Percentiles rank a stretch among this genome's conserved stretches.
phyloP scores from a whole-genome alignment of 148 eudicot genomes.

The Rhododendron ovatum region DNA sequence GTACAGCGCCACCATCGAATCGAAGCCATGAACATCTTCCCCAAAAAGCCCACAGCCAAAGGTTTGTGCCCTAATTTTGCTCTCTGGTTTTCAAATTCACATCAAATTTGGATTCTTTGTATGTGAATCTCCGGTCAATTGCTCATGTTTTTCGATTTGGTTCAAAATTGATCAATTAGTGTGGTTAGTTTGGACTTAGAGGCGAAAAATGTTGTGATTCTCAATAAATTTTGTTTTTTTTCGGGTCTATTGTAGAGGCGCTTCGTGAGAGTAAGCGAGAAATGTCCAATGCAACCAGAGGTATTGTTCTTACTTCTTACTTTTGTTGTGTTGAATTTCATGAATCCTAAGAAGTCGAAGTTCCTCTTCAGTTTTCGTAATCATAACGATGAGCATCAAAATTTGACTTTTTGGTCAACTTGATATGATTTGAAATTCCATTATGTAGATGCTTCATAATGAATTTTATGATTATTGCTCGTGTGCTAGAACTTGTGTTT shows the following conservation, averaged over 20 bases:
- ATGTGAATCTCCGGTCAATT: not conserved
- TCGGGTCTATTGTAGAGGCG: slow-evolving; percentile 48
- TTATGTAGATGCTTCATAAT: not conserved
- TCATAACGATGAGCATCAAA: not conserved
- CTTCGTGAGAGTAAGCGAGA: slow-evolving; percentile 89
- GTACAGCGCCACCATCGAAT: not conserved
- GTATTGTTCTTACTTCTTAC: slow-evolving; percentile 26
- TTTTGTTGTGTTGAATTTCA: not conserved
- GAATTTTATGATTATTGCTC: not conserved
- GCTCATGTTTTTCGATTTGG: not conserved
- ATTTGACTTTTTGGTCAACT: not conserved
- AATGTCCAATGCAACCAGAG: slow-evolving; percentile 93
- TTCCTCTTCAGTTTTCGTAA: not conserved
- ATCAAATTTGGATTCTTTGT: not conserved
- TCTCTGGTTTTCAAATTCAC: not conserved
- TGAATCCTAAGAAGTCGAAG: not conserved
- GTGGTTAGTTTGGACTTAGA: not conserved
- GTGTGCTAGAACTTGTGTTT: not conserved
- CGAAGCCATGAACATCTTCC: slow-evolving; percentile 55
- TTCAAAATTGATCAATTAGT: not conserved
- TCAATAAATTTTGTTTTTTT: not conserved
- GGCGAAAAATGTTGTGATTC: not conserved
- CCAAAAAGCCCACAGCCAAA: slow-evolving; percentile 84
- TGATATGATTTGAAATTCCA: not conserved
- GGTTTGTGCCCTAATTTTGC: slow-evolving; percentile 49